phyloP scores from a whole-genome alignment of 352 stramenopile genomes.

The Aphanomyces cochlioides region DNA sequence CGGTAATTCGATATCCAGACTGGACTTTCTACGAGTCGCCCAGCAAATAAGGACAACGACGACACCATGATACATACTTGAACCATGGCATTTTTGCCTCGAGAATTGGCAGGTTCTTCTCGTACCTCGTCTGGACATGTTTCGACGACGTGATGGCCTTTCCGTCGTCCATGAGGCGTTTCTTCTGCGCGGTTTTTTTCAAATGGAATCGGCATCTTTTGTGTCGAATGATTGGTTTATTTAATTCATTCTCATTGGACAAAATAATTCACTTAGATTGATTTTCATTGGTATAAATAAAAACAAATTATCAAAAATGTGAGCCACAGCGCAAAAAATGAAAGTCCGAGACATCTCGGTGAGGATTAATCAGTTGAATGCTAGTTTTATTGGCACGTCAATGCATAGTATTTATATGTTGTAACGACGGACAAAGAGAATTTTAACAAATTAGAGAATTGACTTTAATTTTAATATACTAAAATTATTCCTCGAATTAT shows the following conservation, averaged over 20 bases:
- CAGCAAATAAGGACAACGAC: too few species aligned
- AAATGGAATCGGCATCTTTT: not conserved
- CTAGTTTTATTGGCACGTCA: too few species aligned
- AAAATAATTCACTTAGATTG: not conserved
- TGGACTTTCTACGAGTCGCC: constrained; percentile 9
- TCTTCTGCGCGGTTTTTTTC: not conserved
- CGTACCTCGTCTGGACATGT: constrained; percentile 20
- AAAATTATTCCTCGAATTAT: too few species aligned
- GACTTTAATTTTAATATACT: too few species aligned
- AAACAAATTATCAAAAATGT: too few species aligned
- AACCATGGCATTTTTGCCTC: constrained; percentile 26
- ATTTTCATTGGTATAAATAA: not conserved
- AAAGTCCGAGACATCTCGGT: too few species aligned
- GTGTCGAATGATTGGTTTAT: not conserved
- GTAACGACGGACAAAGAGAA: too few species aligned
- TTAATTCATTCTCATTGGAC: too few species aligned
- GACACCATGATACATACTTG: constrained; percentile 11
- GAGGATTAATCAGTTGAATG: too few species aligned
- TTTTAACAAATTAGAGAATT: too few species aligned
- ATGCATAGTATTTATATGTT: too few species aligned
- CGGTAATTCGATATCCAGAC: not conserved
- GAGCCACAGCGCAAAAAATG: too few species aligned
- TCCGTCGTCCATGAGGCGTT: not conserved
- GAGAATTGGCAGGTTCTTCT: constrained; percentile 1
- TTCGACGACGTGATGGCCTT: constrained; percentile 1